A percentile compares a stretch with the other conserved stretches of the same genome.
Conservation (phyloP, 768 basidiomycete genomes). For the Hericium coralloides region DNA sequence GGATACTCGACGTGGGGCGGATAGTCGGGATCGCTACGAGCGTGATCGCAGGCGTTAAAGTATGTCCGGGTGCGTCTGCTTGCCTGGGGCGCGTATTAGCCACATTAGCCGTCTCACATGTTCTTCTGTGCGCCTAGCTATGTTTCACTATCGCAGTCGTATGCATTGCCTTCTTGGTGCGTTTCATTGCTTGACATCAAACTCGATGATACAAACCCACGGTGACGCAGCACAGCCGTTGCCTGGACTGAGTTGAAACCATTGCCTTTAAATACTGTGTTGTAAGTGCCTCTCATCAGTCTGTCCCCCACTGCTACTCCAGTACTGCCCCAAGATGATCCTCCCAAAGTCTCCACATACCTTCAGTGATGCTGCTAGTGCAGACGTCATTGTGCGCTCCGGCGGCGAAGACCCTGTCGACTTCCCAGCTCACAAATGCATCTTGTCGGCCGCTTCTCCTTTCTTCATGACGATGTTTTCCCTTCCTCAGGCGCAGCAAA, state of each 20-base stretch:
- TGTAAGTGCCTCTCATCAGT: not conserved
- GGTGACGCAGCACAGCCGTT: not conserved
- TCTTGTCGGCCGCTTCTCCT: constrained; percentile 54
- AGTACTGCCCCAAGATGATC: not conserved
- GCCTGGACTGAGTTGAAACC: too few species aligned
- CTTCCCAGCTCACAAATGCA: constrained; percentile 53
- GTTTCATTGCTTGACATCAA: not conserved
- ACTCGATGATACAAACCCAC: not conserved
- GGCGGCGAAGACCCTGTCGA: constrained; percentile 26
- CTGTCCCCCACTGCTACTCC: not conserved
- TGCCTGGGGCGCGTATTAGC: not conserved
- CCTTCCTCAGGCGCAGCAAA: constrained; percentile 40
- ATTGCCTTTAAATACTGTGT: too few species aligned
- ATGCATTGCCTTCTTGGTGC: not conserved
- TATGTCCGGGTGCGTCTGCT: not conserved
- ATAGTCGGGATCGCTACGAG: constrained; percentile 3
- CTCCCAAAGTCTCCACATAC: not conserved
- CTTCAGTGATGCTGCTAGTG: constrained; percentile 35
- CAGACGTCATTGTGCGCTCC: constrained; percentile 47
- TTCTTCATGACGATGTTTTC: constrained; percentile 66
- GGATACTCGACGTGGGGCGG: not conserved
- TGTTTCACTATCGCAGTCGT: not conserved
- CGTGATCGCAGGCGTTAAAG: constrained; percentile 7
- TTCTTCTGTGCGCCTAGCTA: not conserved
- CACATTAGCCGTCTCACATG: not conserved